A percentile compares a stretch with the other conserved stretches of the same genome.
These are phyloP conservation scores for Apiospora kogelbergensis DNA, from an alignment of 2,329 filamentous ascomycete species.

Conservation along the genomic window DNA sequence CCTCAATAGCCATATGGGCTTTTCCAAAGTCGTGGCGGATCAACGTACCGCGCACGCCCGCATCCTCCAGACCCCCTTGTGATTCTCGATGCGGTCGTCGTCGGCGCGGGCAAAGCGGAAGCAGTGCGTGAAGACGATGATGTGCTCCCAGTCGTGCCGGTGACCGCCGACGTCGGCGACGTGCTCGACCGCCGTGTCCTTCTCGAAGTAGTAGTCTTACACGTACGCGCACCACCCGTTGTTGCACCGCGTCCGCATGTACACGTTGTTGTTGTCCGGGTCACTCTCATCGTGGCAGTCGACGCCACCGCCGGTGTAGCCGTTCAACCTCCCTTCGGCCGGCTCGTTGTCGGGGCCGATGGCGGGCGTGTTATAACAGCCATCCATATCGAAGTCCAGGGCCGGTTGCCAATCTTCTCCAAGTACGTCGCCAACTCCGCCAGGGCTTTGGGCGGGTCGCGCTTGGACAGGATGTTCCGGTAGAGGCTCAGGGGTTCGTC, in stretches of 20 bases:
- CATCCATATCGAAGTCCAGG: constrained; percentile 27
- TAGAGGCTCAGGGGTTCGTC: too few relatives aligned
- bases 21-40: too few relatives aligned
- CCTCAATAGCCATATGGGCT: too few relatives aligned
- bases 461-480: neutral
- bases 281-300: constrained; percentile 35
- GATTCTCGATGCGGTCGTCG: constrained; percentile 31
- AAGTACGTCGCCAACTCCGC: constrained; percentile 3
- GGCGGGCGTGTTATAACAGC: constrained; percentile 41
- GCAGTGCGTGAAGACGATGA: constrained; percentile 29
- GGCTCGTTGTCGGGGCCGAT: constrained; percentile 35
- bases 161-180: constrained; percentile 32
- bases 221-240: constrained; percentile 43
- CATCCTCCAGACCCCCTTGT: too few relatives aligned
- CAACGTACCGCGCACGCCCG: too few relatives aligned
- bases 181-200: constrained; percentile 33
- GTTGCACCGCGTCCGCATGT: constrained; percentile 43
- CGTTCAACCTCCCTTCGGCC: constrained; percentile 28
- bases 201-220: constrained; percentile 49
- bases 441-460: neutral
- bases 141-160: constrained; percentile 38
- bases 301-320: constrained; percentile 17
- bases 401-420: constrained; percentile 25
- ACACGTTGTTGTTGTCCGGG: constrained; percentile 41
- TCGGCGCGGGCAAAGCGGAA: constrained; percentile 29